Base-by-base conservation (phyloP, 2,329 filamentous ascomycete genomes). In the Epichloe uncinata region DNA sequence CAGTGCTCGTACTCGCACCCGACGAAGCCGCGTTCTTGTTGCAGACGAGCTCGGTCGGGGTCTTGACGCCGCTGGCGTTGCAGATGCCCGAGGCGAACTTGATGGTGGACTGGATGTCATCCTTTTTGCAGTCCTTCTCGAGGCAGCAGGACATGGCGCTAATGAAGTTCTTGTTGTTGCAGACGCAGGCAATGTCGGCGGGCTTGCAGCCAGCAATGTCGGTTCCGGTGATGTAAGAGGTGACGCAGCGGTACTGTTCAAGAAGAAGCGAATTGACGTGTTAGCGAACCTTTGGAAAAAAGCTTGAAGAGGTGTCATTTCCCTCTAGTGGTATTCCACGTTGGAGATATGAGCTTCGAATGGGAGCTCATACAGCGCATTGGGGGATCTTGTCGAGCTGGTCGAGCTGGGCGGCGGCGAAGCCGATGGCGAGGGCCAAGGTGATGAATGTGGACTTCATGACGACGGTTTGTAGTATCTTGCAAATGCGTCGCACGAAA, bases 141-240 rank as follows among this genome's bases (percentile, higher is more conserved):
- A 72, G 60, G 55, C 69, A 72, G 64, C 69, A 72, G 47, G 69
- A 66, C 45, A 72, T 69, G 54, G 55, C 56, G 53, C 57, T 53
- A 50, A 72, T 61, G 63, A 72, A 71, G 42, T 61, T 49, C 44
- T 56, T 45, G 62, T 70, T 69, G 57, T 56, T 59, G 63, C 69
- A 72, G 57, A 72, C 62, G 59, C 69, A 72, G 48, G 55, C 58
- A 52, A 69, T 59, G 60, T 71, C 66, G 57, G 67, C 55, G 42
- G 58, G 52, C 30, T 56, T 57, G 60, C 69, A 72, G 55, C 64
- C 67, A 47, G 61, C 67, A 48, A 72, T 66, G 38, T 55, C 54
- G 18, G 49, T 55, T 42, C 64, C 64, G 22, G 54, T 57, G 26
- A 64, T 65, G 59, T 59, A 66, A 2, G 42, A 45, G 63, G 48